Percentiles rank a stretch among this genome's conserved stretches.
phyloP scores from a whole-genome alignment of 1,139 yeast species.

The Taphrina deformans region DNA sequence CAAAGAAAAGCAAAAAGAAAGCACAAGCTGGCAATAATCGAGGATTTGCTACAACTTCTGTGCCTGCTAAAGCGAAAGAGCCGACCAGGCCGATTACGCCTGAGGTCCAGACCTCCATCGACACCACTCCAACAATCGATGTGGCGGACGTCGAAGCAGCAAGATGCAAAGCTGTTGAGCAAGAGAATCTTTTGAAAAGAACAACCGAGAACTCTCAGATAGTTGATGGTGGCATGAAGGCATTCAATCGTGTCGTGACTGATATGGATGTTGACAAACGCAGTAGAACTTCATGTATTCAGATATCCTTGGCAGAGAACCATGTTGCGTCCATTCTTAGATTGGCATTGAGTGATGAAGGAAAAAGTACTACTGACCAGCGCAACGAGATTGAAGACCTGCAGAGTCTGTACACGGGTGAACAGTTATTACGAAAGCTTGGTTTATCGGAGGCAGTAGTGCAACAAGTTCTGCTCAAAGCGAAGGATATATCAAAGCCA shows the following conservation, averaged over 20 bases:
- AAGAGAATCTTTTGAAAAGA: not conserved
- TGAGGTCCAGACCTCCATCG: not conserved
- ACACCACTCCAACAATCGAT: not conserved
- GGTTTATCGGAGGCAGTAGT: conserved; percentile 17
- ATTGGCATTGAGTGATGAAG: not conserved
- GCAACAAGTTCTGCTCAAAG: not conserved
- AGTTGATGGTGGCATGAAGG: conserved; percentile 16
- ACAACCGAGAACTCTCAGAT: conserved; percentile 1
- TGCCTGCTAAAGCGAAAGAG: conserved; percentile 18
- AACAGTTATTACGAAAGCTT: conserved; percentile 9
- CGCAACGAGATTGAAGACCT: not conserved
- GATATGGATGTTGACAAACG: conserved; percentile 27
- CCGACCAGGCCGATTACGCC: not conserved
- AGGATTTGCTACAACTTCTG: conserved; percentile 28
- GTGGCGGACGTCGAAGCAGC: not conserved
- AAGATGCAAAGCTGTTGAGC: not conserved
- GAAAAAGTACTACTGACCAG: not conserved
- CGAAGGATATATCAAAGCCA: conserved; percentile 1
- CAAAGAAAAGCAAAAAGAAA: conserved; percentile 19
- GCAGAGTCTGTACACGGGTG: conserved; percentile 3
- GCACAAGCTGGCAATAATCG: conserved; percentile 16
- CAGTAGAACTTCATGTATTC: conserved; percentile 14
- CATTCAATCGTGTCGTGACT: not conserved
- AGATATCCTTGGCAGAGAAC: conserved; percentile 8
- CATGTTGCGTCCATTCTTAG: not conserved